Base-by-base conservation (phyloP, 148 eudicot genomes). In the Fagopyrum esculentum region DNA sequence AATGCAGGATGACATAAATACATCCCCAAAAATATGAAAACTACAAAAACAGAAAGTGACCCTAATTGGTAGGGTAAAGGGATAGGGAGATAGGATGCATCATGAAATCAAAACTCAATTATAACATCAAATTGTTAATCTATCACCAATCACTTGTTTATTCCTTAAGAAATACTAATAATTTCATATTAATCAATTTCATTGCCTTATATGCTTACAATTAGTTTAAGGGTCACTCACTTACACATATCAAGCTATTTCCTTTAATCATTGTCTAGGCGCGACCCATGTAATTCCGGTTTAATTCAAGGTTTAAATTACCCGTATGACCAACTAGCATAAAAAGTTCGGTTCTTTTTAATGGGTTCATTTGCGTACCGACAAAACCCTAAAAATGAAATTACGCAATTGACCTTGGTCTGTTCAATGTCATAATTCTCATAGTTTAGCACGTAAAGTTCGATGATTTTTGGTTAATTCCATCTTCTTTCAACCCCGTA, bases 1-100 rank as follows among this genome's bases (percentile, higher is more conserved):
- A 61, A 61, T 61, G 69, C 44, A 61, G 44, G 69, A 61, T 61
- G 69, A 61, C 69, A 61, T 61, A 61, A 61, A 61, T 61, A 61
- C 69, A 61, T 61, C 69, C 26, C 44, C 69, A 26, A 61, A 17
- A 30, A 61, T 26, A 61, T 11, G 69, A 61, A 61, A 29, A 9
- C 69, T 61, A 61, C 69, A 26, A 61, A 30, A 26, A 9, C 8
- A 29, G 44, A 61, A 61, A 61, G 16, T 61, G 69, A 61, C 69
- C 44, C 69, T 61, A 43, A 0, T 19, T 59, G 29, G 10, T 2
- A n/a, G 59, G 59, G 5, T 6, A 16, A 55, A n/a, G 22, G 22
- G 17, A 55, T 26, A 59, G 64, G 64, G 3, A 19, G 26, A 5
- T 61, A 61, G 69, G 43, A 61, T 61, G 69, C 40, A 35, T 35